Conservation (phyloP, 2,329 filamentous ascomycete species). For the Hymenoscyphus repandus region DNA sequence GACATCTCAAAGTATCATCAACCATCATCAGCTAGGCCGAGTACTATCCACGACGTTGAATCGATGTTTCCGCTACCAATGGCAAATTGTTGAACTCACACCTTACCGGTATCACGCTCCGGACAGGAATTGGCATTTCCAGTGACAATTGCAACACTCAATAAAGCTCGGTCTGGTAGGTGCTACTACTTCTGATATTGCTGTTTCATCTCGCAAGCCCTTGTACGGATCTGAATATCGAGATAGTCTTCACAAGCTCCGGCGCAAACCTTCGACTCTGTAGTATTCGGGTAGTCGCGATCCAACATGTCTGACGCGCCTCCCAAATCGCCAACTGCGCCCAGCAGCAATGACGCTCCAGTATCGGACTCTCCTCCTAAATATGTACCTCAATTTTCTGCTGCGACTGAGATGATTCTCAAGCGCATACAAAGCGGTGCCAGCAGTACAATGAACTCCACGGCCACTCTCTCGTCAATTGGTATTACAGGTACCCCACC, state of each 20-base stretch:
- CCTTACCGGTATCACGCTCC: slow-evolving; percentile 5
- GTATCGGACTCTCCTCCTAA: slow-evolving; percentile 26
- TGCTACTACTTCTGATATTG: slow-evolving; percentile 5
- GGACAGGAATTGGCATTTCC: not conserved
- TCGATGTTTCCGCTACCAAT: slow-evolving; percentile 5
- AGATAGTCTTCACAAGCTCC: slow-evolving; percentile 8
- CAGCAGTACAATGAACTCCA: slow-evolving; percentile 4
- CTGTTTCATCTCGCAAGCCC: not conserved
- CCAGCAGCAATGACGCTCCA: slow-evolving; percentile 15
- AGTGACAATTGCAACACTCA: slow-evolving; percentile 5
- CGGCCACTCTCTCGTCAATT: slow-evolving; percentile 22
- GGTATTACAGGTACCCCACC: slow-evolving; percentile 27
- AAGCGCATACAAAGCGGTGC: slow-evolving; percentile 31
- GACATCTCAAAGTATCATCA: slow-evolving; percentile 8
- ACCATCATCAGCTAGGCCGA: slow-evolving; percentile 4
- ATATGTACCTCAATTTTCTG: slow-evolving; percentile 33
- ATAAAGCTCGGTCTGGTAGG: slow-evolving; percentile 18
- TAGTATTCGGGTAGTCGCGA: slow-evolving; percentile 2
- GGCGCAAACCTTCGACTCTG: slow-evolving; percentile 21
- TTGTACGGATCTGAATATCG: slow-evolving; percentile 2
- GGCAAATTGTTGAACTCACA: slow-evolving; percentile 11
- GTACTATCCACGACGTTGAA: not conserved
- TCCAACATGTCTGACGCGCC: slow-evolving; percentile 24
- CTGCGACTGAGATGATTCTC: slow-evolving; percentile 33
- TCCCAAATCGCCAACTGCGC: slow-evolving; percentile 18